phyloP scores from a whole-genome alignment of 352 stramenopile genomes.

The Phytophthora boehmeriae region DNA sequence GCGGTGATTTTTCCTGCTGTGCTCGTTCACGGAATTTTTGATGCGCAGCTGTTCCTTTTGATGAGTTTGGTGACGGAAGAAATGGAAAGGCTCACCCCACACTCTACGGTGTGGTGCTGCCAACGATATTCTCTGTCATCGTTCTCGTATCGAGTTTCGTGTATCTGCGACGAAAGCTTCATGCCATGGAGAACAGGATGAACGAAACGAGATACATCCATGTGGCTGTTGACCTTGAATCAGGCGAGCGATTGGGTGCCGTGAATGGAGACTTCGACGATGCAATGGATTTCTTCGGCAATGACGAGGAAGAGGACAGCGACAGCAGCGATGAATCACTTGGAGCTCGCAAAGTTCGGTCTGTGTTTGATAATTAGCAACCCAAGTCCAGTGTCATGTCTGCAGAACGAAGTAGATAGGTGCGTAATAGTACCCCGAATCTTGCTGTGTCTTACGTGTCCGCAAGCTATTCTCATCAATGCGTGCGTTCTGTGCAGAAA shows the following conservation, averaged over 20 bases:
- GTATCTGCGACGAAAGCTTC: slow-evolving; percentile 39
- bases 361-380: slow-evolving; percentile 44
- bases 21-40: slow-evolving; percentile 64
- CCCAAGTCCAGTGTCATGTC: slow-evolving; percentile 6
- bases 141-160: slow-evolving; percentile 38
- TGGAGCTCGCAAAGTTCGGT: slow-evolving; percentile 36
- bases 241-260: slow-evolving; percentile 30
- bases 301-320: slow-evolving; percentile 42
- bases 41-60: slow-evolving; percentile 62
- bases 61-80: slow-evolving; percentile 46
- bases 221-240: slow-evolving; percentile 52
- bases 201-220: slow-evolving; percentile 53
- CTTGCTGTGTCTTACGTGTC: slow-evolving; percentile 1
- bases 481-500: slow-evolving; percentile 11
- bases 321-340: slow-evolving; percentile 19
- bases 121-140: slow-evolving; percentile 23
- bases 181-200: slow-evolving; percentile 54
- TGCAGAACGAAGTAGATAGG: slow-evolving; percentile 3
- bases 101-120: slow-evolving; percentile 45
- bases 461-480: slow-evolving; percentile 15
- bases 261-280: slow-evolving; percentile 35
- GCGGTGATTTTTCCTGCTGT: slow-evolving; percentile 49
- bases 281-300: slow-evolving; percentile 39
- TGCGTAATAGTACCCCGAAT: not conserved
- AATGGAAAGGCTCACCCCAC: slow-evolving; percentile 36